Evolutionary conservation across 805 yeast species (phyloP).

Genomic region (Yamadazyma kitorensis): DNA sequence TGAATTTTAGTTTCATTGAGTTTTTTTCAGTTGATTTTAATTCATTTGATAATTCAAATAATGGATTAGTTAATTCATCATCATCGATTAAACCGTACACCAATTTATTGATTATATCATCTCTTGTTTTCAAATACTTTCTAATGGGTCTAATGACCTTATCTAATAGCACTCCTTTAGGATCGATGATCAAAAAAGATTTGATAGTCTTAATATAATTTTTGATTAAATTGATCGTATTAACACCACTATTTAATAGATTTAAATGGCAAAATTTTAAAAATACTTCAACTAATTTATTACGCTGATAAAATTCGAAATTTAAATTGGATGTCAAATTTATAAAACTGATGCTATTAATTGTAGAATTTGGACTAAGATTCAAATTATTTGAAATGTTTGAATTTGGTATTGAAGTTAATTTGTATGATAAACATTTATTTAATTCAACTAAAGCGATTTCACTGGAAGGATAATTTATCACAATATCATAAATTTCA

Average conservation of each 20-base stretch:
- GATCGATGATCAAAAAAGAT: conserved; percentile 75
- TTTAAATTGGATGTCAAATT: conserved; percentile 8
- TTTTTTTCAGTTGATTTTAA: conserved; percentile 29
- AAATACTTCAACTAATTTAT: conserved; percentile 50
- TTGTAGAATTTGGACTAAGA: conserved; percentile 35
- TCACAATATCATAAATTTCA: conserved; percentile 60
- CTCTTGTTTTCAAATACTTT: conserved; percentile 63
- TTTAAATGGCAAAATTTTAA: conserved; percentile 40
- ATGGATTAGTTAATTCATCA: conserved; percentile 32
- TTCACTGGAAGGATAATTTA: conserved; percentile 49
- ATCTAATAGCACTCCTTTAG: conserved; percentile 79
- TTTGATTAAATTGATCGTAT: conserved; percentile 68
- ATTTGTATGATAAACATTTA: conserved; percentile 42
- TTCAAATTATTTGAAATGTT: conserved; percentile 40
- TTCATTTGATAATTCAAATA: conserved; percentile 55
- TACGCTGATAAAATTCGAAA: conserved; percentile 43
- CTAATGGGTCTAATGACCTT: conserved; percentile 76
- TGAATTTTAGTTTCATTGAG: conserved; percentile 8
- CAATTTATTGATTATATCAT: conserved; percentile 67
- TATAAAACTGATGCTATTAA: conserved; percentile 4
- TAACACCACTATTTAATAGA: conserved; percentile 75
- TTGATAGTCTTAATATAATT: conserved; percentile 70
- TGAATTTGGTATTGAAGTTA: conserved; percentile 2
- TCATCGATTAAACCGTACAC: conserved; percentile 67
- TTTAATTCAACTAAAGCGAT: conserved; percentile 59